Conservation (phyloP, 2,329 filamentous ascomycete genomes). For the Diaporthe amygdali region DNA sequence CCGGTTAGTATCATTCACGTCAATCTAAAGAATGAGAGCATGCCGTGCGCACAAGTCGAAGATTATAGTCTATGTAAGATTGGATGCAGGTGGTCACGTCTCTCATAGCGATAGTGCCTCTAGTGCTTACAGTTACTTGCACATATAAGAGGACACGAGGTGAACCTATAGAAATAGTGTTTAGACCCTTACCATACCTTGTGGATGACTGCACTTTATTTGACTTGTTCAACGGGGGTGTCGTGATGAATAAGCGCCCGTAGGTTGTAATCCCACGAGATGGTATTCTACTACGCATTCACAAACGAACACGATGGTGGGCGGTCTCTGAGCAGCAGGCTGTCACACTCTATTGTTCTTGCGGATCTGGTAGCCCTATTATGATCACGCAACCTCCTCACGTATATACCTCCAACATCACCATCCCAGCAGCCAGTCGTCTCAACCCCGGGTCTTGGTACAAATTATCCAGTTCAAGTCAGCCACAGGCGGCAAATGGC, state of each 20-base stretch:
- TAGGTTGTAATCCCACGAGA: background rate
- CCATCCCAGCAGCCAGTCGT: background rate
- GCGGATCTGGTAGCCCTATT: background rate
- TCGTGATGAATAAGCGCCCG: background rate
- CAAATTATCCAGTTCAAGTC: constrained; percentile 59
- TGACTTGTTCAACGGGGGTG: no score
- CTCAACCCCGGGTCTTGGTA: constrained; percentile 36
- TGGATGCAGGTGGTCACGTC: no score
- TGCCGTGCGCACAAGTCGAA: no score
- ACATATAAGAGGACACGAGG: no score
- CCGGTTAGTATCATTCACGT: no score
- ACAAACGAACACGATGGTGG: background rate
- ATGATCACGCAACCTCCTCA: background rate
- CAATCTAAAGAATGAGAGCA: no score
- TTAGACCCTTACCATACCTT: no score
- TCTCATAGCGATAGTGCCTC: no score
- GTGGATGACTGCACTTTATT: background rate
- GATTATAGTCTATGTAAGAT: no score
- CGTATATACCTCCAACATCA: background rate
- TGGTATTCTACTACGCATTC: background rate
- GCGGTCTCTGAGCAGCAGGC: no score
- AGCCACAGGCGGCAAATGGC: constrained; percentile 56
- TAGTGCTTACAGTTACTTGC: no score
- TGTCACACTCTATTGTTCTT: background rate
- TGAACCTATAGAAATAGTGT: no score